These are phyloP conservation scores for Hypoxylon sp. DNA, from an alignment of 2,329 filamentous ascomycete species.

Conservation along the genomic window DNA sequence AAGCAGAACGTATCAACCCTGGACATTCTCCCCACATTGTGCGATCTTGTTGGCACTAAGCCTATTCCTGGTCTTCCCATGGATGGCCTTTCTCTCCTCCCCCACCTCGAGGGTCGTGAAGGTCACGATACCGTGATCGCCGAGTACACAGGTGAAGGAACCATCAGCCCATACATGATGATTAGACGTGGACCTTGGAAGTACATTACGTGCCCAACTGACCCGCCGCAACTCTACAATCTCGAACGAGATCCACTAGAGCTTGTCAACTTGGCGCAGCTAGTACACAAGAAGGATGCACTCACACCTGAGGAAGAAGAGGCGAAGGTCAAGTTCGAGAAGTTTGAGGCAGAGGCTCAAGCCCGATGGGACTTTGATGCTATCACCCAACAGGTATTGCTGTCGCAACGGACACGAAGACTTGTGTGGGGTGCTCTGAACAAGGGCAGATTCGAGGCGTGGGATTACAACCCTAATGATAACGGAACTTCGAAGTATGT, in stretches of 20 bases:
- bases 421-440: constrained; percentile 86
- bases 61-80: constrained; percentile 81
- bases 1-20: constrained; percentile 90
- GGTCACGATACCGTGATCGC: constrained; percentile 90
- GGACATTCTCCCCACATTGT: constrained; percentile 90
- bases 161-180: constrained; percentile 91
- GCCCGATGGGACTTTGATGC: constrained; percentile 84
- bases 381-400: constrained; percentile 81
- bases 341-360: constrained; percentile 81
- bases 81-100: constrained; percentile 85
- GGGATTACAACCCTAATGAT: constrained; percentile 86
- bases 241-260: constrained; percentile 82
- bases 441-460: constrained; percentile 81
- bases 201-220: constrained; percentile 87
- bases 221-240: constrained; percentile 89
- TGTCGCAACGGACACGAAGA: constrained; percentile 83
- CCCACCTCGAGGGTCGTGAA: constrained; percentile 78
- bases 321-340: constrained; percentile 67
- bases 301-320: constrained; percentile 63
- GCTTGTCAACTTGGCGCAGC: constrained; percentile 77
- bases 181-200: constrained; percentile 92
- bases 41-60: constrained; percentile 82
- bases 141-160: constrained; percentile 96
- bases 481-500: constrained; percentile 76
- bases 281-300: constrained; percentile 56